Conservation (phyloP, 306 rosid genomes). For the Alnus glutinosa region DNA sequence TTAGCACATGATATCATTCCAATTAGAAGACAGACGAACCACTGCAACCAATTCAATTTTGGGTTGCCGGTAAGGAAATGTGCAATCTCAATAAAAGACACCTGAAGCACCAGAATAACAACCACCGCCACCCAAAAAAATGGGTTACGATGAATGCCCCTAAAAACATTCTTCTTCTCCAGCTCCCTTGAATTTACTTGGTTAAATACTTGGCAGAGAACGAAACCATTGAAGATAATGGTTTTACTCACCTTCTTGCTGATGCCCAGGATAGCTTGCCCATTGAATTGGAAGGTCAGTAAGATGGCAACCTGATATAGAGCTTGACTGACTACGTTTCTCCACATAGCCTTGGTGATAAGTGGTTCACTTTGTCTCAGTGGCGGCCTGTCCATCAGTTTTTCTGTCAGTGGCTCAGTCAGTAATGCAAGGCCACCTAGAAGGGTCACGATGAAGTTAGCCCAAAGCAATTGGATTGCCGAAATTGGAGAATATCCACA, state of each 20-base stretch:
- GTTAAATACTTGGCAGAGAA: conserved; percentile 31
- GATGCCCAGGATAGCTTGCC: conserved; percentile 11
- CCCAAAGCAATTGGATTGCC: conserved; percentile 14
- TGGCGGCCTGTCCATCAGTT: conserved; percentile 2
- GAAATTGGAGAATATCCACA: conserved; percentile 8
- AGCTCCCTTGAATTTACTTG: conserved; percentile 21
- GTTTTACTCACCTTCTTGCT: not conserved
- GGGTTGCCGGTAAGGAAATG: not conserved
- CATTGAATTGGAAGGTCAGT: conserved; percentile 13
- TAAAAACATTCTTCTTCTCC: conserved; percentile 13
- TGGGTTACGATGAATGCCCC: not conserved
- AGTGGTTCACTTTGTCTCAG: conserved; percentile 3
- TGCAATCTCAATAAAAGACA: conserved; percentile 20
- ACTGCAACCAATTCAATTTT: conserved; percentile 19
- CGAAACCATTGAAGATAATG: conserved; percentile 22
- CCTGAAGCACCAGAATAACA: conserved; percentile 3
- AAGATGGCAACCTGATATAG: conserved; percentile 5
- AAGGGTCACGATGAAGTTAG: not conserved
- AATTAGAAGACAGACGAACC: conserved; percentile 12
- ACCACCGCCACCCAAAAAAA: conserved; percentile 23
- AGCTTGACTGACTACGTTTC: conserved; percentile 25
- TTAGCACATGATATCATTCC: conserved; percentile 6
- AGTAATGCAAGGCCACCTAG: conserved; percentile 16
- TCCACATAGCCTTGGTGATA: conserved; percentile 31
- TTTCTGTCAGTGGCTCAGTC: conserved; percentile 7